Evolutionary conservation across 2,329 filamentous ascomycete species (phyloP).

Genomic region (Colletotrichum higginsianum): DNA sequence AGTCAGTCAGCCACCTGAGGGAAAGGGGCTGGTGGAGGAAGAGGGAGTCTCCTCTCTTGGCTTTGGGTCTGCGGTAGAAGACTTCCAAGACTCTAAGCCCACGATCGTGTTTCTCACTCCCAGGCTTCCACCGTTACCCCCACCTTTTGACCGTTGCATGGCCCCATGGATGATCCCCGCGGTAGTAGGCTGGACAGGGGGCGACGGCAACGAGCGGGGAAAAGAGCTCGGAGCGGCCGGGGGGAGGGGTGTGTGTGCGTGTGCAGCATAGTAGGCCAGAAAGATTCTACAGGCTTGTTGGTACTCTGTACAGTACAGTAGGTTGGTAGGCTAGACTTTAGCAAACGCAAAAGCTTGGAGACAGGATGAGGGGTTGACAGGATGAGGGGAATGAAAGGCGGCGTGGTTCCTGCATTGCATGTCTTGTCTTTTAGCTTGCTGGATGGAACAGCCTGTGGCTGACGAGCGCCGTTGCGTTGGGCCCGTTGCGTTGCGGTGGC

Average conservation of each 20-base stretch:
- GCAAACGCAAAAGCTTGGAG: constrained; percentile 19
- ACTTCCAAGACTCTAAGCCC: constrained; percentile 16
- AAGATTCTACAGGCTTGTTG: constrained; percentile 2
- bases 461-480: constrained; percentile 2
- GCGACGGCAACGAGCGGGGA: constrained; percentile 22
- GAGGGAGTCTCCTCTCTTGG: too few species aligned
- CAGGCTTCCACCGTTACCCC: neutral
- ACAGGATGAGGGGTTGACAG: neutral
- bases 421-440: constrained; percentile 4
- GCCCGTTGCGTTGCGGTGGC: too few species aligned
- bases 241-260: neutral
- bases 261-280: constrained; percentile 27
- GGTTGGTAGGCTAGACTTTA: too few species aligned
- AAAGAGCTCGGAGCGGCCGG: constrained; percentile 34
- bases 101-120: too few species aligned
- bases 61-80: constrained; percentile 23
- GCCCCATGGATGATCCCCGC: constrained; percentile 38
- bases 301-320: neutral
- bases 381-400: constrained; percentile 26
- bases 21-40: neutral
- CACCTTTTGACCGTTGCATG: constrained; percentile 25
- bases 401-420: constrained; percentile 41
- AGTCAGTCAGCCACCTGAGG: constrained; percentile 12
- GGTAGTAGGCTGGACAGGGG: constrained; percentile 27
- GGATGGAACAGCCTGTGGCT: too few species aligned